phyloP scores from a whole-genome alignment of 306 rosid species.

The Lathyrus sativus region DNA sequence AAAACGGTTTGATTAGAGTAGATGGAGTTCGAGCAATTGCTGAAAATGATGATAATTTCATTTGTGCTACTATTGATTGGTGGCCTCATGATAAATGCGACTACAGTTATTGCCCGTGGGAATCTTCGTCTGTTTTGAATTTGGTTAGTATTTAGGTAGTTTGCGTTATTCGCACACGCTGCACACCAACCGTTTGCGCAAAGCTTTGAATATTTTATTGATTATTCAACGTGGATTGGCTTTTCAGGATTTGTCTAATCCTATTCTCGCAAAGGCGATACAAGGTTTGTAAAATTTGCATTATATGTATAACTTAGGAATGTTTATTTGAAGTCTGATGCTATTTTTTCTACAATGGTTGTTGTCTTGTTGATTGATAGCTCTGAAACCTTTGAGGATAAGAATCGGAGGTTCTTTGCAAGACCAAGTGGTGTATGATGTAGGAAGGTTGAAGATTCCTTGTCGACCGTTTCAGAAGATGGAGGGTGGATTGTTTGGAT shows the following conservation, averaged over 20 bases:
- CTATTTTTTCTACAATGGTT: conserved; percentile 41
- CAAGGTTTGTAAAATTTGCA: conserved; percentile 59
- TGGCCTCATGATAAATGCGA: conserved; percentile 92
- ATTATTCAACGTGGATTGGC: conserved; percentile 41
- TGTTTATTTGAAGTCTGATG: conserved; percentile 27
- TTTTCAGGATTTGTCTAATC: conserved; percentile 85
- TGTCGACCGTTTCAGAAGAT: conserved; percentile 80
- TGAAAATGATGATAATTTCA: conserved; percentile 66
- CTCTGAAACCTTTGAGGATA: conserved; percentile 84
- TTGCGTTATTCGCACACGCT: conserved; percentile 2
- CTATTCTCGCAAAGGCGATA: conserved; percentile 74
- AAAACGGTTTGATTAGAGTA: conserved; percentile 50
- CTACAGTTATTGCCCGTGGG: conserved; percentile 92
- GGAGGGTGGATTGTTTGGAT: conserved; percentile 76
- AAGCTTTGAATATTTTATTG: conserved; percentile 27
- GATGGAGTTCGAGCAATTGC: conserved; percentile 60
- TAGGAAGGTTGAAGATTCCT: conserved; percentile 62
- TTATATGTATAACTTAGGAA: conserved; percentile 24
- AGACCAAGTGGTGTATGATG: conserved; percentile 81
- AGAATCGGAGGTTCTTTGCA: conserved; percentile 96
- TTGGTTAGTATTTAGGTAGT: conserved; percentile 53
- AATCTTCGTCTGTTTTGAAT: conserved; percentile 62
- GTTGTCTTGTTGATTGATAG: conserved; percentile 57
- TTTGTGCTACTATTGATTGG: conserved; percentile 99
- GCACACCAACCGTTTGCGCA: neutral